Conservation (phyloP, 1,284 basidiomycete genomes). For the Ustilago crameri region DNA sequence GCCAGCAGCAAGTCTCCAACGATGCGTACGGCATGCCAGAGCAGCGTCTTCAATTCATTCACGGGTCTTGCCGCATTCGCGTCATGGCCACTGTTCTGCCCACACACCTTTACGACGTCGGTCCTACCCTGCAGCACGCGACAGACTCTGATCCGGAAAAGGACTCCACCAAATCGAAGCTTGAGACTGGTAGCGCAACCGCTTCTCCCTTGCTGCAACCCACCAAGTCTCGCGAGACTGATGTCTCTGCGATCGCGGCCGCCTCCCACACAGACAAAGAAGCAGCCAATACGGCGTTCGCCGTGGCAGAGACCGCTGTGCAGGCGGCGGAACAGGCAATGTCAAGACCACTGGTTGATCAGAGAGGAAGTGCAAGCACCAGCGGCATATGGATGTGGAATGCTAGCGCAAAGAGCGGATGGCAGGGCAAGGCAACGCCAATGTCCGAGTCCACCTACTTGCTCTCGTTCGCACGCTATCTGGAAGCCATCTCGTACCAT, state of each 20-base stretch:
- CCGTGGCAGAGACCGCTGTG: conserved; percentile 54
- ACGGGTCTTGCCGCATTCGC: conserved; percentile 46
- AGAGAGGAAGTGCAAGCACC: conserved; percentile 22
- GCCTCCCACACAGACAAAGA: conserved; percentile 50
- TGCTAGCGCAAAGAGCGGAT: conserved; percentile 46
- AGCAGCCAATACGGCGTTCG: conserved; percentile 48
- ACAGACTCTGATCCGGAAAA: conserved; percentile 6
- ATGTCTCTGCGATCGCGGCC: conserved; percentile 51
- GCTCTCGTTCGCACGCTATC: conserved; percentile 56
- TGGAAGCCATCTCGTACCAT: conserved; percentile 59
- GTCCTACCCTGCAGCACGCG: neutral
- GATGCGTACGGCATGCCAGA: conserved; percentile 27
- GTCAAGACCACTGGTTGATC: conserved; percentile 32
- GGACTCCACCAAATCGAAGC: neutral
- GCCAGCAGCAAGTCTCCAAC: conserved; percentile 13
- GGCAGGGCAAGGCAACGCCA: conserved; percentile 36
- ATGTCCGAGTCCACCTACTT: conserved; percentile 62
- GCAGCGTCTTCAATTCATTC: conserved; percentile 49
- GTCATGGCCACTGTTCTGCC: conserved; percentile 46
- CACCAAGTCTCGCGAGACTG: conserved; percentile 32
- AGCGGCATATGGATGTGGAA: conserved; percentile 58
- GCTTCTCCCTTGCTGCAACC: conserved; percentile 11
- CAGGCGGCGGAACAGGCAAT: conserved; percentile 44
- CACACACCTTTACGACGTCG: conserved; percentile 20
- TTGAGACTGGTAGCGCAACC: conserved; percentile 3